phyloP scores from a whole-genome alignment of 73 alveolate species.

The Paramecium primaurelia region DNA sequence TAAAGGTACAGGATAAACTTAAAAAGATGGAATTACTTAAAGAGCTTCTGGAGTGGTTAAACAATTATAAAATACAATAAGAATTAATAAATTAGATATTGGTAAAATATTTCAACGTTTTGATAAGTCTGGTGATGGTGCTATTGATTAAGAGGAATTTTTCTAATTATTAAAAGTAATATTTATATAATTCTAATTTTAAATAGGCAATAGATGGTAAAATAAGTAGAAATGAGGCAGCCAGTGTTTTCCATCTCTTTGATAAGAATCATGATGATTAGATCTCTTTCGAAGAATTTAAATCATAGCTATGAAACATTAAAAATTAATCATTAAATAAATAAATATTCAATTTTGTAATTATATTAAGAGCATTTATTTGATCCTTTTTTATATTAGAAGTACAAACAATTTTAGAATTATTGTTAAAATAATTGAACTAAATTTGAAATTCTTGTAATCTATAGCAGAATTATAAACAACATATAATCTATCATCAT shows the following conservation, averaged over 20 bases:
- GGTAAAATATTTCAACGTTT: conserved; percentile 1
- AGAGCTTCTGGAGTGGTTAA: conserved; percentile 38
- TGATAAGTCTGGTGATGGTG: conserved; percentile 26
- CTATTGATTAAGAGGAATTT: conserved; percentile 45
- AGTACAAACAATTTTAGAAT: too few species aligned
- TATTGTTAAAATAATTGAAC: too few species aligned
- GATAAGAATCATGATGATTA: conserved; percentile 42
- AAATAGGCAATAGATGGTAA: conserved; percentile 38
- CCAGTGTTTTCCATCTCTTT: conserved; percentile 38
- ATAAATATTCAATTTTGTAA: not conserved
- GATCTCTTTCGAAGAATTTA: conserved; percentile 31
- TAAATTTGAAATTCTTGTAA: too few species aligned
- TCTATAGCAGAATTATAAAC: too few species aligned
- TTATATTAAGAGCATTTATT: not conserved
- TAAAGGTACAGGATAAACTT: conserved; percentile 16
- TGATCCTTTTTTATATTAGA: too few species aligned
- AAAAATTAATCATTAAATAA: not conserved
- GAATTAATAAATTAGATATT: conserved; percentile 33
- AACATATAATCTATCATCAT: too few species aligned
- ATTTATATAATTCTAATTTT: not conserved
- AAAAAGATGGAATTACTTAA: conserved; percentile 4
- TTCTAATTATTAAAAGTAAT: conserved; percentile 25
- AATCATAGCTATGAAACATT: not conserved
- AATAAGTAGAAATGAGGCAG: conserved; percentile 36
- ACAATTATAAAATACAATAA: conserved; percentile 3